phyloP scores from a whole-genome alignment of 202 grass and related monocot species.

The Carex arenaria region DNA sequence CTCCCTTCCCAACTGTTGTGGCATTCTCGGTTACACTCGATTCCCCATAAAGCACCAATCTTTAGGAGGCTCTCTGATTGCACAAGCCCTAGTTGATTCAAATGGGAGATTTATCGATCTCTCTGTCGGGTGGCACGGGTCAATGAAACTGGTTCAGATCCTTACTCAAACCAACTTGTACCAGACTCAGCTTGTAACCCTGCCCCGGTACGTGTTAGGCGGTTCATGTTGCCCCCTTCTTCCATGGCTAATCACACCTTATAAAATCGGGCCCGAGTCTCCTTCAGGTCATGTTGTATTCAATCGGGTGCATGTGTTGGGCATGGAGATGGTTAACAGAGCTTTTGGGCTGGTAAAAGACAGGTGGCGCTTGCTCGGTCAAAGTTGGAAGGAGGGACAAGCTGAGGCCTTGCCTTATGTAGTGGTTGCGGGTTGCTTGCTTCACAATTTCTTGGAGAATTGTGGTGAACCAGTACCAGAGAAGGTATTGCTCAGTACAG shows the following conservation, averaged over 20 bases:
- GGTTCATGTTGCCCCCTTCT: slow-evolving; percentile 64
- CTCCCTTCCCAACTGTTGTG: slow-evolving; percentile 76
- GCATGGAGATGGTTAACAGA: slow-evolving; percentile 43
- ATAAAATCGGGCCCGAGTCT: neutral
- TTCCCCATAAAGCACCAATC: slow-evolving; percentile 27
- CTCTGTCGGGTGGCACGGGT: slow-evolving; percentile 65
- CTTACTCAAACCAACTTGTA: slow-evolving; percentile 57
- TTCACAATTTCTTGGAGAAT: slow-evolving; percentile 81
- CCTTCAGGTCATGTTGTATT: slow-evolving; percentile 56
- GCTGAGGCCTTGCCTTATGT: slow-evolving; percentile 81
- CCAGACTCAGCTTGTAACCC: slow-evolving; percentile 26
- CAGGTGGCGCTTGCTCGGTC: slow-evolving; percentile 60
- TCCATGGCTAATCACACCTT: slow-evolving; percentile 80
- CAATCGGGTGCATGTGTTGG: slow-evolving; percentile 62
- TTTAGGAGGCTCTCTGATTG: slow-evolving; percentile 31
- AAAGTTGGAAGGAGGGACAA: slow-evolving; percentile 76
- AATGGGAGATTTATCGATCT: slow-evolving; percentile 80
- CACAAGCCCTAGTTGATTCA: slow-evolving; percentile 74
- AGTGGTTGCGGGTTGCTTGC: slow-evolving; percentile 58
- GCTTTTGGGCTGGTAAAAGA: slow-evolving; percentile 55
- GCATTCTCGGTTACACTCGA: slow-evolving; percentile 59
- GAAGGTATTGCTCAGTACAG: slow-evolving; percentile 5
- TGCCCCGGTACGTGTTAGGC: slow-evolving; percentile 68
- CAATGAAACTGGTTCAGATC: slow-evolving; percentile 46
- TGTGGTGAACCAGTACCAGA: slow-evolving; percentile 42